Conservation (phyloP, 176 grass and related monocot genomes). For the Ananas comosus region DNA sequence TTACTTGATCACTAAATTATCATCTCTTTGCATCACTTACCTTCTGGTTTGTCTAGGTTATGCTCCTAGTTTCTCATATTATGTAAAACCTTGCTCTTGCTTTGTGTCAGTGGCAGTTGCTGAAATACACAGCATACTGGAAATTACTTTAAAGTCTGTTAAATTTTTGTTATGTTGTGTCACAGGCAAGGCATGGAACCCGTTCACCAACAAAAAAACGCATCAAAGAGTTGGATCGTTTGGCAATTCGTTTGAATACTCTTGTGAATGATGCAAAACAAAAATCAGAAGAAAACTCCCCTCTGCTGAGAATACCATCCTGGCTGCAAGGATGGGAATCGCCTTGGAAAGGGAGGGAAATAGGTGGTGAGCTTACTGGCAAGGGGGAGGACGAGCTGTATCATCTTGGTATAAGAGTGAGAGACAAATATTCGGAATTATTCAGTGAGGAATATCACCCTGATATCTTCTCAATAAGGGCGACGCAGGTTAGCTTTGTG, state of each 20-base stretch:
- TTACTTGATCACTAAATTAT: not conserved
- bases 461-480: constrained; percentile 59
- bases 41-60: not conserved
- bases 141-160: not conserved
- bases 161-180: not conserved
- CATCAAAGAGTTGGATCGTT: constrained; percentile 72
- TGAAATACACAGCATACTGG: not conserved
- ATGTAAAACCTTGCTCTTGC: not conserved
- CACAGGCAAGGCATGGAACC: constrained; percentile 82
- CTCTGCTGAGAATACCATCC: constrained; percentile 39
- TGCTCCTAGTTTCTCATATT: not conserved
- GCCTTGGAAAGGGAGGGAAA: constrained; percentile 62
- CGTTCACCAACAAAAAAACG: constrained; percentile 79
- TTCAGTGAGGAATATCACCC: constrained; percentile 83
- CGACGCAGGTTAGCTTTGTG: constrained; percentile 61
- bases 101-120: not conserved
- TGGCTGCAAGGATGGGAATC: constrained; percentile 87
- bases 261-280: constrained; percentile 48
- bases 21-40: not conserved
- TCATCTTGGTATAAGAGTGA: constrained; percentile 59
- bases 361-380: constrained; percentile 66
- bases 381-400: constrained; percentile 85
- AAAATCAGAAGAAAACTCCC: constrained; percentile 14
- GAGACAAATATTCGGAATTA: constrained; percentile 55
- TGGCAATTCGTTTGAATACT: constrained; percentile 37